phyloP scores from a whole-genome alignment of 225 moss, liverwort and hornwort genomes.

The Anthoceros angustus region DNA sequence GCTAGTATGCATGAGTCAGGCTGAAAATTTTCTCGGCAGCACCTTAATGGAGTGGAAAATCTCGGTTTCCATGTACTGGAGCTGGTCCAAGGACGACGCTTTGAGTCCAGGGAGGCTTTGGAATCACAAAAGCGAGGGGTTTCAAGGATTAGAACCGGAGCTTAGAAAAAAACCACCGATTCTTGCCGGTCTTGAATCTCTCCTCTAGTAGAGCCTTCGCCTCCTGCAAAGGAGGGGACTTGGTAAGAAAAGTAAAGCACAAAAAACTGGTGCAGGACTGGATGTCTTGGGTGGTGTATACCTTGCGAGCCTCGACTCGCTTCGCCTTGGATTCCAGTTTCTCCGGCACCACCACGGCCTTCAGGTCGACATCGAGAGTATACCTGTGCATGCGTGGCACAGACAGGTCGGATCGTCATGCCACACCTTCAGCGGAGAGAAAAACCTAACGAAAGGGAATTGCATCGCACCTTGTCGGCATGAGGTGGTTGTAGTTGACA shows the following conservation, averaged over 20 bases:
- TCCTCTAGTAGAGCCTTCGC: slow-evolving; percentile 51
- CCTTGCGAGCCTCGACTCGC: slow-evolving; percentile 57
- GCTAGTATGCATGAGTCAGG: no score
- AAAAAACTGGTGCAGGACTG: no score
- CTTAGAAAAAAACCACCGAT: slow-evolving; percentile 69
- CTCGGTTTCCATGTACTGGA: no score
- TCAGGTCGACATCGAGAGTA: slow-evolving; percentile 63
- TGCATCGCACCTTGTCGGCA: slow-evolving; percentile 52
- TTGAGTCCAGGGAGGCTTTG: no score
- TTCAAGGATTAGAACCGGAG: slow-evolving; percentile 30
- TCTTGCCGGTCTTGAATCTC: slow-evolving; percentile 68
- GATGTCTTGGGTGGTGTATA: slow-evolving; percentile 7
- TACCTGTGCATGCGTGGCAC: slow-evolving; percentile 24
- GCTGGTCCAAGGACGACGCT: no score
- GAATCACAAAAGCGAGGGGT: no score
- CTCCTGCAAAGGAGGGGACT: slow-evolving; percentile 17
- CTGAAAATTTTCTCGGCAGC: no score
- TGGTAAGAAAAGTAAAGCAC: no score
- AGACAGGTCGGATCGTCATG: not conserved
- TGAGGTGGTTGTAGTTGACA: slow-evolving; percentile 69
- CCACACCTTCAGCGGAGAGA: not conserved
- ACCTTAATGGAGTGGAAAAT: no score
- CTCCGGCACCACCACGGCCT: slow-evolving; percentile 41
- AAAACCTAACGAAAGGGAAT: not conserved
- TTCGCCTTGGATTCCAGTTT: slow-evolving; percentile 46